Evolutionary conservation across 495 filamentous ascomycete genomes (phyloP).

Genomic region (Lasiosphaeria ovina): DNA sequence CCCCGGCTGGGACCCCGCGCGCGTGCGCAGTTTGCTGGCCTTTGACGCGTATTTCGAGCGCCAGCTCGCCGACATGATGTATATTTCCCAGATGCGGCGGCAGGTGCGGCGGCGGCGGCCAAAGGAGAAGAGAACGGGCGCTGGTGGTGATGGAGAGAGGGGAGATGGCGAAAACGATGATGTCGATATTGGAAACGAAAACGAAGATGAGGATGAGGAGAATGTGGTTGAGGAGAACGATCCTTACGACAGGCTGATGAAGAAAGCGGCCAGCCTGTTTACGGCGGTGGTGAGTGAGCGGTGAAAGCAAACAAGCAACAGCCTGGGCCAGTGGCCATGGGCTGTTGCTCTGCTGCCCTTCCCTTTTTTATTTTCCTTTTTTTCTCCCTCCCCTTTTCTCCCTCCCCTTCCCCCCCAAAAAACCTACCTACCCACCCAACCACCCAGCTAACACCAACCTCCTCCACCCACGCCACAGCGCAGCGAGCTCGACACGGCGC

Average conservation of each 20-base stretch:
- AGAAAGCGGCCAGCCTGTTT: background rate
- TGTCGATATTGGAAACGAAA: too few relatives aligned
- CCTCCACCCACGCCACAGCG: too few relatives aligned
- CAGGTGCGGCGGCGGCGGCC: background rate
- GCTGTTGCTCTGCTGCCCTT: background rate
- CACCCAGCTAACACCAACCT: background rate
- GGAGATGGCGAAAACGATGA: too few relatives aligned
- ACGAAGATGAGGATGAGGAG: background rate
- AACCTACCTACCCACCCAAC: background rate
- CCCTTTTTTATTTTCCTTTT: too few relatives aligned
- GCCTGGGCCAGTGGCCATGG: too few relatives aligned
- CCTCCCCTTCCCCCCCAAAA: background rate
- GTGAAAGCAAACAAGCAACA: background rate
- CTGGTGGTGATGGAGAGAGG: too few relatives aligned
- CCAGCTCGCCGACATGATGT: constrained; percentile 24
- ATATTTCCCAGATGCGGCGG: constrained; percentile 12
- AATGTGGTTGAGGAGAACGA: background rate
- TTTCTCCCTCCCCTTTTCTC: too few relatives aligned
- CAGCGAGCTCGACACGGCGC: too few relatives aligned
- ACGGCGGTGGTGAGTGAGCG: background rate
- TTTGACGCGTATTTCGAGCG: constrained; percentile 21
- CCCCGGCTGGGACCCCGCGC: constrained; percentile 26
- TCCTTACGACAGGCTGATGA: background rate
- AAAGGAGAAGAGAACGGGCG: background rate
- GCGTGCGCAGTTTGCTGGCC: constrained; percentile 18